These are phyloP conservation scores for Pichia sp. DNA, from an alignment of 1,139 yeast species.

Conservation along the genomic window DNA sequence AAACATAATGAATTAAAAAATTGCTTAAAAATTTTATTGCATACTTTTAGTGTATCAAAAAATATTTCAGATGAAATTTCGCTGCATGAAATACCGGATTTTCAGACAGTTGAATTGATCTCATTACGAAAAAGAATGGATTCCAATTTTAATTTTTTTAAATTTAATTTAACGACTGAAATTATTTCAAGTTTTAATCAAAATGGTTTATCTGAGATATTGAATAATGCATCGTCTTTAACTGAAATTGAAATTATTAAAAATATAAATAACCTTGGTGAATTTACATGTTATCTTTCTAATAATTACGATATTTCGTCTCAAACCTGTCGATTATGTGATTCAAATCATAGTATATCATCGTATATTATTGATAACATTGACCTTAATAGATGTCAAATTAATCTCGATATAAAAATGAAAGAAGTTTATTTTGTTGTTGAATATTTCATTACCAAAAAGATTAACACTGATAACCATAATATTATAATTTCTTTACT, in stretches of 20 bases:
- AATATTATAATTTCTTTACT: slow-evolving; percentile 38
- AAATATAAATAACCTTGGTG: slow-evolving; percentile 38
- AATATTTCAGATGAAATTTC: neutral
- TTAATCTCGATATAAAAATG: slow-evolving; percentile 13
- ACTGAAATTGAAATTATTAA: slow-evolving; percentile 9
- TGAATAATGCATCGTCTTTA: neutral
- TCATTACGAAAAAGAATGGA: slow-evolving; percentile 2
- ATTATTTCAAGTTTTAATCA: no score
- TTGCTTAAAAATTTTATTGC: slow-evolving; percentile 12
- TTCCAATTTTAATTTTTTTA: no score
- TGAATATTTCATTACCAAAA: slow-evolving; percentile 19
- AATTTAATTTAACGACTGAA: slow-evolving; percentile 1
- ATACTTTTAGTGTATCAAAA: slow-evolving; percentile 1
- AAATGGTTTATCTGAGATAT: neutral
- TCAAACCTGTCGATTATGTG: slow-evolving; percentile 41
- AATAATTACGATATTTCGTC: slow-evolving; percentile 31
- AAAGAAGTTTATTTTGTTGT: slow-evolving; percentile 17
- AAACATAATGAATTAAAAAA: slow-evolving; percentile 15
- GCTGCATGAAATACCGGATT: neutral
- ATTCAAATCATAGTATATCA: slow-evolving; percentile 19
- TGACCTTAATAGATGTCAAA: slow-evolving; percentile 28
- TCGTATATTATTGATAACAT: slow-evolving; percentile 22
- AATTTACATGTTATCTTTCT: slow-evolving; percentile 37
- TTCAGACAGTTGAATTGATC: slow-evolving; percentile 4
- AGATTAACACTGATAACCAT: slow-evolving; percentile 21